Percentiles rank a stretch among this genome's conserved stretches.
phyloP scores from a whole-genome alignment of 2,329 filamentous ascomycete species.

The Arthrobotrys iridis region DNA sequence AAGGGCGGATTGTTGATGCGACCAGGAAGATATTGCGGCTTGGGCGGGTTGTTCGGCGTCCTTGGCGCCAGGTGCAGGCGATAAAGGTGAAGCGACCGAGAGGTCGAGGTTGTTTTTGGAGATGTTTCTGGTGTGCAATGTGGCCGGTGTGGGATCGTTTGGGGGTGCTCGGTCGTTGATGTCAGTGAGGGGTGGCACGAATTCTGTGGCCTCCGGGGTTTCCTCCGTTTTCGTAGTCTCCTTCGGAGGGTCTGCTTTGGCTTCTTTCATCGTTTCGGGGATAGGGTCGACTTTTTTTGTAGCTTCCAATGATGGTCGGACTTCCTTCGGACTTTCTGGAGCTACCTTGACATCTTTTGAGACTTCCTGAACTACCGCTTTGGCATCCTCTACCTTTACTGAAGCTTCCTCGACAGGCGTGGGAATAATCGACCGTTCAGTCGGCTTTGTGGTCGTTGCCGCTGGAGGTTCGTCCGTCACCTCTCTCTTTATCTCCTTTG shows the following conservation, averaged over 20 bases:
- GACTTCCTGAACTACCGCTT: neutral
- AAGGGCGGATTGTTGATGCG: constrained; percentile 77
- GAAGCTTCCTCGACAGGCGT: neutral
- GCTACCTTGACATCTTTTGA: neutral
- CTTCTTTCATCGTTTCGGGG: no score
- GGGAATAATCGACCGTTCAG: neutral
- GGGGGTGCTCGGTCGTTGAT: neutral
- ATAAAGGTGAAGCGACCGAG: constrained; percentile 23
- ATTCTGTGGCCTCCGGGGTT: neutral
- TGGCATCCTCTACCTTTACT: neutral
- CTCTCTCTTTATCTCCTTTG: neutral
- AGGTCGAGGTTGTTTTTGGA: constrained; percentile 17
- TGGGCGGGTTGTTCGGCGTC: neutral
- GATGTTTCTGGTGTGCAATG: constrained; percentile 14
- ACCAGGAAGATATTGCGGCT: constrained; percentile 78
- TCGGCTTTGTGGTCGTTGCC: neutral
- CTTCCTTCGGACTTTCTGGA: no score
- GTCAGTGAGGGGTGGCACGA: neutral
- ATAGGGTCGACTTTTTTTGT: no score
- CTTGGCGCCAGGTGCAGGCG: neutral
- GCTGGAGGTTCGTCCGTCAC: neutral
- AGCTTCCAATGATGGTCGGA: neutral
- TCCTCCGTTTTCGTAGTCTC: constrained; percentile 10
- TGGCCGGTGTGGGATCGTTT: neutral
- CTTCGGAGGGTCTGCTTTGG: neutral